Conservation (phyloP, 2,329 filamentous ascomycete species). For the Aspergillus sp. region DNA sequence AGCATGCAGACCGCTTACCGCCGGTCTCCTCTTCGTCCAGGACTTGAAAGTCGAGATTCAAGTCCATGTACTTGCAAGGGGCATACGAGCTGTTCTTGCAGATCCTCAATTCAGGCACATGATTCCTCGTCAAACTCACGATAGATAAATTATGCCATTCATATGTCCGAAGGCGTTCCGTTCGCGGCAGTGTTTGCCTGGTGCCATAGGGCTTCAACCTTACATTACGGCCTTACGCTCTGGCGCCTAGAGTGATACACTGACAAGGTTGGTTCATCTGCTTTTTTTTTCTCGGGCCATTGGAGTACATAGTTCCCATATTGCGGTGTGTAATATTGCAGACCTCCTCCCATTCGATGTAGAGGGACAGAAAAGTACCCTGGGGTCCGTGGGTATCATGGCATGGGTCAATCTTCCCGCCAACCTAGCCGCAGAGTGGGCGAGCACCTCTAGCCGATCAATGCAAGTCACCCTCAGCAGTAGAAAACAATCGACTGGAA, state of each 20-base stretch:
- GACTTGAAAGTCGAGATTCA: neutral
- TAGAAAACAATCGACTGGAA: neutral
- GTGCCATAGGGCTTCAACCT: neutral
- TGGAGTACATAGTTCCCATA: neutral
- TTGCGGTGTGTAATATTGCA: slow-evolving; percentile 12
- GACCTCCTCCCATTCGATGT: neutral
- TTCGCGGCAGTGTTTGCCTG: neutral
- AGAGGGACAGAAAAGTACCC: neutral
- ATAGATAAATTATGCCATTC: neutral
- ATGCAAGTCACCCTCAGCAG: neutral
- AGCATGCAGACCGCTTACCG: slow-evolving; percentile 4
- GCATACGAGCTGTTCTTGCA: neutral
- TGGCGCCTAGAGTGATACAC: slow-evolving; percentile 5
- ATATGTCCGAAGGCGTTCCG: neutral
- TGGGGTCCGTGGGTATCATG: neutral
- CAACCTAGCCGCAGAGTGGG: neutral
- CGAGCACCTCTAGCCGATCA: neutral
- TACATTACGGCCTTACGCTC: neutral
- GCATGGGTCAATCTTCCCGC: neutral
- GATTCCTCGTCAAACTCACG: neutral
- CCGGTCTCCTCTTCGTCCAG: neutral
- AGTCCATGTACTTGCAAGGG: neutral
- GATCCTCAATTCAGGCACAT: neutral
- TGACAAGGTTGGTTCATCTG: slow-evolving; percentile 4
- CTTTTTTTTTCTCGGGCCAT: neutral